Conservation (phyloP, 1,284 basidiomycete species). For the Malassezia globosa region DNA sequence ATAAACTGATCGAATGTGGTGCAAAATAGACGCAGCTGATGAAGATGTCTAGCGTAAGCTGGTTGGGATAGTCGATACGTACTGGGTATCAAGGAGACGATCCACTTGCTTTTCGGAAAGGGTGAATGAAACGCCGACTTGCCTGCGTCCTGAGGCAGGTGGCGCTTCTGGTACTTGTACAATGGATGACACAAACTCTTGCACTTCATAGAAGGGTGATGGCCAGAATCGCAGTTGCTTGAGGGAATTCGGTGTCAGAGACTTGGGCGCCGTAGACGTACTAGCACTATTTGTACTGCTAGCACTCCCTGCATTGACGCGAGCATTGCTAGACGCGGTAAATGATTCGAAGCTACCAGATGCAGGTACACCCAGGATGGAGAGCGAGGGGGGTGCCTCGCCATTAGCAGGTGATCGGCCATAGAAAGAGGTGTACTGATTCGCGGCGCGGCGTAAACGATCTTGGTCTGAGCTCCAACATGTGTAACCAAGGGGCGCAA, state of each 20-base stretch:
- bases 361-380: neutral
- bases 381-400: neutral
- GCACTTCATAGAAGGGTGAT: conserved; percentile 37
- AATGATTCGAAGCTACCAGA: too few species aligned
- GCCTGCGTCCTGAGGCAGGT: conserved; percentile 24
- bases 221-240: conserved; percentile 22
- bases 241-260: conserved; percentile 14
- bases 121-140: conserved; percentile 21
- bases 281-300: neutral
- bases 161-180: conserved; percentile 30
- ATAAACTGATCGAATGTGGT: conserved; percentile 31
- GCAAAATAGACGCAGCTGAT: conserved; percentile 33
- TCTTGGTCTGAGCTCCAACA: neutral
- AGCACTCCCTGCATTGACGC: too few species aligned
- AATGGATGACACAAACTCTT: conserved; percentile 25
- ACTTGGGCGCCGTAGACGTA: neutral
- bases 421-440: conserved; percentile 7
- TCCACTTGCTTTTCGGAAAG: conserved; percentile 21
- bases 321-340: too few species aligned
- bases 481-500: conserved; percentile 18
- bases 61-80: too few species aligned
- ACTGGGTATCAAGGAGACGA: conserved; percentile 16
- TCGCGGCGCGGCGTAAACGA: conserved; percentile 3
- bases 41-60: too few species aligned
- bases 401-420: neutral